These are phyloP conservation scores for Entrophospora sp. DNA, from an alignment of 192 early-diverging fungal species.

Conservation along the genomic window DNA sequence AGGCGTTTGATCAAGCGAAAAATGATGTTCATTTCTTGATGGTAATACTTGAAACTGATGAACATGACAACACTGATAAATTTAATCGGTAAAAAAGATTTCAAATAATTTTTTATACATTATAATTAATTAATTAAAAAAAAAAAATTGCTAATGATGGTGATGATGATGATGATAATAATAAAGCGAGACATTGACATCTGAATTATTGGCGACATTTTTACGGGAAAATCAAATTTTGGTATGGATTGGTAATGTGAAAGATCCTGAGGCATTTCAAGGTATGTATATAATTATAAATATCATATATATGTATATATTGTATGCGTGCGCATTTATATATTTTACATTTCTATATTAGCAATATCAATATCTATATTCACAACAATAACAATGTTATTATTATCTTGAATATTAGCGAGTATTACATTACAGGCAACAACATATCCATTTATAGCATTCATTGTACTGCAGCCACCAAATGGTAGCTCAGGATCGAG, in stretches of 20 bases:
- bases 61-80: slow-evolving; percentile 70
- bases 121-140: no score
- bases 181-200: slow-evolving; percentile 37
- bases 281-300: slow-evolving; percentile 30
- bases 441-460: slow-evolving; percentile 72
- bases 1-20: slow-evolving; percentile 69
- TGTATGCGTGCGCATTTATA: no score
- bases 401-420: slow-evolving; percentile 30
- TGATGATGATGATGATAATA: neutral
- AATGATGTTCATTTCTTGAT: slow-evolving; percentile 65
- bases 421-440: slow-evolving; percentile 63
- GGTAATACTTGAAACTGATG: slow-evolving; percentile 66
- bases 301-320: no score
- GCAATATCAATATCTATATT: neutral
- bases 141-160: no score
- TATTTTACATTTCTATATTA: neutral
- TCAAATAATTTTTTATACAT: no score
- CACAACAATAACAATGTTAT: neutral
- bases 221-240: slow-evolving; percentile 49
- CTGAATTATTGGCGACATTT: slow-evolving; percentile 35
- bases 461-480: slow-evolving; percentile 51
- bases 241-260: slow-evolving; percentile 71
- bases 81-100: slow-evolving; percentile 52
- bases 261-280: slow-evolving; percentile 60
- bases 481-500: slow-evolving; percentile 26